Evolutionary conservation across 1,139 yeast species (phyloP).

Genomic region (Candida sp.): DNA sequence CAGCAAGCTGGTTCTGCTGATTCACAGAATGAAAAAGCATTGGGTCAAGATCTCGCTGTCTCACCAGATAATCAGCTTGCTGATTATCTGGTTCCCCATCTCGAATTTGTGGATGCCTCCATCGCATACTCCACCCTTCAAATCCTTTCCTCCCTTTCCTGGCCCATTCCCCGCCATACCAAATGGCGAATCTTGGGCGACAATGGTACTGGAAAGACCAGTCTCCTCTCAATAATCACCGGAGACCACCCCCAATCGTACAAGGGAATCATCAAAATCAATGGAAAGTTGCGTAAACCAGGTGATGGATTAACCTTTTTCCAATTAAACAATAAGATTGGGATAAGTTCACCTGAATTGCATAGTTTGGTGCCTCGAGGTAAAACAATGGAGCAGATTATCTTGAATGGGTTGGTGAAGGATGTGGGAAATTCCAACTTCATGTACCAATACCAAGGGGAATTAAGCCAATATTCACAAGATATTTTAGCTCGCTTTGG

Average conservation of each 20-base stretch:
- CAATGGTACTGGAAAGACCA: slow-evolving; percentile 93
- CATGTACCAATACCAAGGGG: slow-evolving; percentile 13
- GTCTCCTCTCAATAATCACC: slow-evolving; percentile 75
- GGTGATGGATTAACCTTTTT: slow-evolving; percentile 72
- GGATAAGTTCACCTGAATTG: slow-evolving; percentile 88
- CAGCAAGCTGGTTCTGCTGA: no score
- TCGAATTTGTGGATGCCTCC: slow-evolving; percentile 62
- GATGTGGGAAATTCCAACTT: slow-evolving; percentile 58
- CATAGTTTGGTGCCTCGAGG: slow-evolving; percentile 74
- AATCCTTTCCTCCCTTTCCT: slow-evolving; percentile 55
- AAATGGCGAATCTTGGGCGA: slow-evolving; percentile 89
- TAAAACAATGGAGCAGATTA: slow-evolving; percentile 52
- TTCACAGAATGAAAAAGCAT: no score
- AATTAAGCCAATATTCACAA: slow-evolving; percentile 11
- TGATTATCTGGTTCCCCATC: slow-evolving; percentile 9
- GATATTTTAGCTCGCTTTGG: slow-evolving; percentile 19
- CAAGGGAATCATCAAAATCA: slow-evolving; percentile 64
- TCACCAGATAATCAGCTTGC: background rate
- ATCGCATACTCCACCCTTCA: slow-evolving; percentile 64
- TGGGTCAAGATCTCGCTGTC: no score
- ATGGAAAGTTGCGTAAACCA: slow-evolving; percentile 64
- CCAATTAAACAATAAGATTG: slow-evolving; percentile 74
- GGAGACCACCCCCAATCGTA: slow-evolving; percentile 98
- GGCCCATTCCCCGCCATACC: slow-evolving; percentile 70
- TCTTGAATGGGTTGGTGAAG: slow-evolving; percentile 66